These are phyloP conservation scores for Glutinoglossum americanum DNA, from an alignment of 495 filamentous ascomycete species.

Conservation along the genomic window DNA sequence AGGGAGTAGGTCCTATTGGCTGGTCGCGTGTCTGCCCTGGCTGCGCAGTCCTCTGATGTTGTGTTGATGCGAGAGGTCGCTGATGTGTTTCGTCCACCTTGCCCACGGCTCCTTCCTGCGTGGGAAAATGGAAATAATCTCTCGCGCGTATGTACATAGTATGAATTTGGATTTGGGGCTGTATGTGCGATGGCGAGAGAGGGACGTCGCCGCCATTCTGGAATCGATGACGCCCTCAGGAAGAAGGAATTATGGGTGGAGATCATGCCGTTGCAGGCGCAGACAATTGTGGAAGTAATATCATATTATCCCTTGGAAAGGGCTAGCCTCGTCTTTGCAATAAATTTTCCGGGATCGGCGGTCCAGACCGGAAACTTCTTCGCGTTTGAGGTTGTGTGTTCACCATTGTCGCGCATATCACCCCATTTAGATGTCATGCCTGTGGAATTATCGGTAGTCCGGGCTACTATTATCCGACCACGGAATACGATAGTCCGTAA, in stretches of 20 bases:
- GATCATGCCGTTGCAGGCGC: background rate
- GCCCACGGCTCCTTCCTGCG: background rate
- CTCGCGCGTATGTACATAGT: too few relatives aligned
- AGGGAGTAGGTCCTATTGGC: background rate
- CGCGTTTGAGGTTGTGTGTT: background rate
- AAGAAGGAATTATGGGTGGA: background rate
- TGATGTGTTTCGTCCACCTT: background rate
- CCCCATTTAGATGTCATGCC: background rate
- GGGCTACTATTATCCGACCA: background rate
- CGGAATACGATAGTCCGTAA: background rate
- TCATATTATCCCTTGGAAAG: too few relatives aligned
- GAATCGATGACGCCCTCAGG: background rate
- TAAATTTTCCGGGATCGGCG: background rate
- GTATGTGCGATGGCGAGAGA: background rate
- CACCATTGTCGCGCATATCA: background rate
- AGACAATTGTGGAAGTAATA: background rate
- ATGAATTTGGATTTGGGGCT: too few relatives aligned
- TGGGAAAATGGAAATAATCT: too few relatives aligned
- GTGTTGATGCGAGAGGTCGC: too few relatives aligned
- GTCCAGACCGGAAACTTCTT: background rate
- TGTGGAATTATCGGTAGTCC: background rate
- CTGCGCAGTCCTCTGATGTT: too few relatives aligned
- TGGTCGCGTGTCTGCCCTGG: too few relatives aligned
- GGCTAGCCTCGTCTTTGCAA: background rate
- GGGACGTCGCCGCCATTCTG: background rate